These are phyloP conservation scores for Xylaria polymorpha DNA, from an alignment of 2,329 filamentous ascomycete species.

Conservation along the genomic window DNA sequence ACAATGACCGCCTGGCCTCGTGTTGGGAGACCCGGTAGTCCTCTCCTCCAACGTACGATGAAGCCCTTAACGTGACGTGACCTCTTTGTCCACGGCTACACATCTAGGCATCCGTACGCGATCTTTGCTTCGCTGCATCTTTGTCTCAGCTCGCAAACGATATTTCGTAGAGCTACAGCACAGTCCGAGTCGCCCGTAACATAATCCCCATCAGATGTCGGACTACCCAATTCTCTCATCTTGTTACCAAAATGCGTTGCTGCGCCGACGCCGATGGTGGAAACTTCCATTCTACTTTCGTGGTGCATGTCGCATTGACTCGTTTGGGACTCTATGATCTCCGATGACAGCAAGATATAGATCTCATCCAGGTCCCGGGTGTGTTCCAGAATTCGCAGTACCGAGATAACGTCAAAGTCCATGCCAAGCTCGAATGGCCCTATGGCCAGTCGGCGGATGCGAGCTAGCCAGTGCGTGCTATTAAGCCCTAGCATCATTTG, in stretches of 20 bases:
- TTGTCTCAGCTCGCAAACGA: constrained; percentile 29
- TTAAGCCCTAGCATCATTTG: constrained; percentile 29
- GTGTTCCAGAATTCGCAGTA: constrained; percentile 29
- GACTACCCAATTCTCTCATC: constrained; percentile 17
- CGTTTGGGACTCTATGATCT: constrained; percentile 11
- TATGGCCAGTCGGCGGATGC: constrained; percentile 34
- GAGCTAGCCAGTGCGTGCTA: constrained; percentile 23
- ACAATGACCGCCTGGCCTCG: neutral
- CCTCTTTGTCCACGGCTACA: constrained; percentile 12
- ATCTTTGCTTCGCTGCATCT: constrained; percentile 26
- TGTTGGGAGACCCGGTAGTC: neutral
- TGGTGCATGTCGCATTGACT: neutral
- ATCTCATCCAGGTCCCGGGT: constrained; percentile 32
- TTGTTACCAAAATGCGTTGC: constrained; percentile 16
- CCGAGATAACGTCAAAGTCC: constrained; percentile 13
- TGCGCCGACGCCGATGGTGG: constrained; percentile 6
- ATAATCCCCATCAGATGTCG: neutral
- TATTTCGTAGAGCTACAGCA: constrained; percentile 14
- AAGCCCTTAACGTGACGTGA: constrained; percentile 1
- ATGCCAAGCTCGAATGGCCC: constrained; percentile 24
- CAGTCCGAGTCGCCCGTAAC: constrained; percentile 17
- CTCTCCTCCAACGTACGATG: constrained; percentile 9
- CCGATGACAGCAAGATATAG: constrained; percentile 32
- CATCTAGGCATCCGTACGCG: constrained; percentile 30
- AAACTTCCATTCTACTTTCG: neutral